These are phyloP conservation scores for Prunus kanzakura DNA, from an alignment of 306 rosid species.

Conservation along the genomic window DNA sequence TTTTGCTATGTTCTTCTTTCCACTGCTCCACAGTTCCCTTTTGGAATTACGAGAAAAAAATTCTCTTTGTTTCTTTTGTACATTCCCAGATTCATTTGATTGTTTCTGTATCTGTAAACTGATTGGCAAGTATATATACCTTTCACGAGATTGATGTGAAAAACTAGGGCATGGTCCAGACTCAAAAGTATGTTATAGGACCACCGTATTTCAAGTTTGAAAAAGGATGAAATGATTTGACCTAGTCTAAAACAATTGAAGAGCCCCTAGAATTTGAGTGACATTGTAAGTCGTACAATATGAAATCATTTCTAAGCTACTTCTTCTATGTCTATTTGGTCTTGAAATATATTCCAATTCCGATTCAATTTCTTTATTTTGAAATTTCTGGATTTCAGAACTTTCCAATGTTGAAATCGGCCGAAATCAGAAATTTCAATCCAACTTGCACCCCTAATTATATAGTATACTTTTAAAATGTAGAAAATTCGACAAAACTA, in stretches of 20 bases:
- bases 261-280: too few species aligned
- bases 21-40: not conserved
- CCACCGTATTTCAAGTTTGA: not conserved
- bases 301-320: too few species aligned
- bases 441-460: too few species aligned
- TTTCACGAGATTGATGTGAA: constrained; percentile 17
- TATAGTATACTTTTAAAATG: too few species aligned
- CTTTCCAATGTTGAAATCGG: too few species aligned
- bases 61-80: constrained; percentile 5
- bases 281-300: too few species aligned
- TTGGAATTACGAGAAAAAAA: not conserved
- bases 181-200: constrained; percentile 21
- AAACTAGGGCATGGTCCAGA: constrained; percentile 15
- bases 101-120: not conserved
- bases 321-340: too few species aligned
- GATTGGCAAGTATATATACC: constrained; percentile 13
- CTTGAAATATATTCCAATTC: too few species aligned
- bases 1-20: not conserved
- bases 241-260: not conserved
- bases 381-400: too few species aligned
- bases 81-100: constrained; percentile 18
- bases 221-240: constrained; percentile 2
- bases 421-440: too few species aligned
- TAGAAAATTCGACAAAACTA: too few species aligned
- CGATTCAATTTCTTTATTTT: rapidly evolving